These are phyloP conservation scores for Penicillium cosmopolitanum DNA, from an alignment of 495 filamentous ascomycete species.

Conservation along the genomic window DNA sequence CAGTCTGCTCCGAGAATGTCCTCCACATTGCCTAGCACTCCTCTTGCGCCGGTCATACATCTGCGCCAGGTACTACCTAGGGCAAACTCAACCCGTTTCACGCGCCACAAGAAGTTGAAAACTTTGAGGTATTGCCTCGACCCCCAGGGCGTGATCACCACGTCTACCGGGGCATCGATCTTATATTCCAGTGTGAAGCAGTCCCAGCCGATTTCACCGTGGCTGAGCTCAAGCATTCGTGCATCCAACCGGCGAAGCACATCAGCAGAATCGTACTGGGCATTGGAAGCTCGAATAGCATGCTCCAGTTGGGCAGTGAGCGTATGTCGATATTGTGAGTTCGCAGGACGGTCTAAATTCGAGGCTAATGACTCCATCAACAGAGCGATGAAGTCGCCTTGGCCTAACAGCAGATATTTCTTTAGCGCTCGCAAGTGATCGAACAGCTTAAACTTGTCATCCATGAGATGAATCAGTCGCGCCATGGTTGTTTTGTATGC, in stretches of 20 bases:
- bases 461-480: constrained; percentile 91
- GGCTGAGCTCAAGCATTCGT: constrained; percentile 91
- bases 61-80: constrained; percentile 89
- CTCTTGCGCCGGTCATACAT: constrained; percentile 92
- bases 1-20: constrained; percentile 79
- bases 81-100: constrained; percentile 96
- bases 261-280: constrained; percentile 92
- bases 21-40: constrained; percentile 83
- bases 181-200: constrained; percentile 99
- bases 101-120: constrained; percentile 99
- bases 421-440: constrained; percentile 92
- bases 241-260: constrained; percentile 91
- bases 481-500: constrained; percentile 98
- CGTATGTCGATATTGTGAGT: constrained; percentile 91
- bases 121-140: constrained; percentile 97
- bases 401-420: constrained; percentile 90
- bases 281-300: constrained; percentile 95
- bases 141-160: constrained; percentile 93
- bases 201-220: constrained; percentile 99
- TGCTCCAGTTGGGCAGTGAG: constrained; percentile 97
- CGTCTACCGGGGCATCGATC: constrained; percentile 95
- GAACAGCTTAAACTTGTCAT: constrained; percentile 88
- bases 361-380: constrained; percentile 95
- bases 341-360: constrained; percentile 93
- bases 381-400: constrained; percentile 96